Conservation (phyloP, 2,329 filamentous ascomycete genomes). For the Pyricularia pennisetigena region DNA sequence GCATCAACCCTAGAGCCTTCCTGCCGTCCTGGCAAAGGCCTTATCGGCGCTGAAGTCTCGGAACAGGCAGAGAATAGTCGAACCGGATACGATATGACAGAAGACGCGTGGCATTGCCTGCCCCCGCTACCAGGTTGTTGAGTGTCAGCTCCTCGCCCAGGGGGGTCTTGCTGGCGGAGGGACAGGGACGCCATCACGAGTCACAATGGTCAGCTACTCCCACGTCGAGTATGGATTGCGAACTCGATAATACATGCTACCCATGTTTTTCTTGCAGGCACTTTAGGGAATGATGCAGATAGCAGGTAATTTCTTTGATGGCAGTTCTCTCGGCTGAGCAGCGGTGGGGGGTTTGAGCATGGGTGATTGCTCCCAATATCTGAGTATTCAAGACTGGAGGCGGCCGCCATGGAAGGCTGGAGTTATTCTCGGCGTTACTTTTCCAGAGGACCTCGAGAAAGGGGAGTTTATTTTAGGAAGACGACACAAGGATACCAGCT, state of each 20-base stretch:
- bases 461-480: not conserved
- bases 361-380: not conserved
- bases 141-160: not conserved
- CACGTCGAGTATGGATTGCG: not conserved
- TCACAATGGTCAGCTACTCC: not conserved
- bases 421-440: not conserved
- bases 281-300: not conserved
- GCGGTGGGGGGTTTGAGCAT: not conserved
- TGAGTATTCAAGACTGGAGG: not conserved
- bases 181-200: not conserved
- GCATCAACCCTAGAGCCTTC: not conserved
- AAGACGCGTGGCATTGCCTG: not conserved
- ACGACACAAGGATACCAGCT: not conserved
- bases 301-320: not conserved
- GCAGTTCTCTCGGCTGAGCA: not conserved
- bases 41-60: not conserved
- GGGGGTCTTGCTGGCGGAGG: not conserved
- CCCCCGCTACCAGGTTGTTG: too few relatives aligned
- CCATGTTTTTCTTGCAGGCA: not conserved
- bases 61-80: too few relatives aligned
- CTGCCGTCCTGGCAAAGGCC: not conserved
- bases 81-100: not conserved
- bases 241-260: not conserved
- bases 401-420: not conserved
- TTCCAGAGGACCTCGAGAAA: too few relatives aligned